Evolutionary conservation across 1,139 yeast genomes (phyloP).

Genomic region (Zygosaccharomyces sapae): DNA sequence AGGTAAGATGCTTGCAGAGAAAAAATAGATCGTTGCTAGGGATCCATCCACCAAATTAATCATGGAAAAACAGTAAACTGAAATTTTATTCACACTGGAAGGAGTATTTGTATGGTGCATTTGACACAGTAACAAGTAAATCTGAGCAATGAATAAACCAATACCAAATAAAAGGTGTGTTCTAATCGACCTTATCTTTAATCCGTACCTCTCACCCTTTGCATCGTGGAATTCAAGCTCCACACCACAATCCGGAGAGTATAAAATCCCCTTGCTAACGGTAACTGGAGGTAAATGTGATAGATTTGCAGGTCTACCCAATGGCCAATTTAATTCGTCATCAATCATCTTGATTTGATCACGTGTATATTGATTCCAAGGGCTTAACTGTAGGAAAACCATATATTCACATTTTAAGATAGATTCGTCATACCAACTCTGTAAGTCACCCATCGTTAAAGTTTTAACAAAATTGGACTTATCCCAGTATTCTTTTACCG

Average conservation of each 20-base stretch:
- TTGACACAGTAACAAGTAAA: conserved; percentile 54
- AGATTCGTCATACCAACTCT: conserved; percentile 30
- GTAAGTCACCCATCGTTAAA: conserved; percentile 42
- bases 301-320: conserved; percentile 63
- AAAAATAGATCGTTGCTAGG: conserved; percentile 56
- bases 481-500: conserved; percentile 33
- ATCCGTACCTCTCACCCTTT: conserved; percentile 58
- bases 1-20: conserved; percentile 53
- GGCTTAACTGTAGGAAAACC: conserved; percentile 61
- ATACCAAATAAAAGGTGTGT: conserved; percentile 47
- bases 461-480: conserved; percentile 37
- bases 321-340: conserved; percentile 63
- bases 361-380: conserved; percentile 47
- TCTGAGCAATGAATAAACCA: conserved; percentile 46
- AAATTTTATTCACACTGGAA: conserved; percentile 66
- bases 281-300: conserved; percentile 53
- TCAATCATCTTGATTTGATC: conserved; percentile 61
- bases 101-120: conserved; percentile 73
- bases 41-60: conserved; percentile 65
- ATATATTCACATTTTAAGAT: conserved; percentile 66
- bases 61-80: conserved; percentile 59
- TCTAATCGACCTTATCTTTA: conserved; percentile 44
- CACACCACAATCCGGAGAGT: conserved; percentile 87
- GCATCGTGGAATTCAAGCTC: conserved; percentile 43
- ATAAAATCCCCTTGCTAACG: conserved; percentile 54